Percentiles rank a stretch among this genome's conserved stretches.
Evolutionary conservation across 1,284 basidiomycete genomes (phyloP).

Genomic region (Phaffia rhodozyma): DNA sequence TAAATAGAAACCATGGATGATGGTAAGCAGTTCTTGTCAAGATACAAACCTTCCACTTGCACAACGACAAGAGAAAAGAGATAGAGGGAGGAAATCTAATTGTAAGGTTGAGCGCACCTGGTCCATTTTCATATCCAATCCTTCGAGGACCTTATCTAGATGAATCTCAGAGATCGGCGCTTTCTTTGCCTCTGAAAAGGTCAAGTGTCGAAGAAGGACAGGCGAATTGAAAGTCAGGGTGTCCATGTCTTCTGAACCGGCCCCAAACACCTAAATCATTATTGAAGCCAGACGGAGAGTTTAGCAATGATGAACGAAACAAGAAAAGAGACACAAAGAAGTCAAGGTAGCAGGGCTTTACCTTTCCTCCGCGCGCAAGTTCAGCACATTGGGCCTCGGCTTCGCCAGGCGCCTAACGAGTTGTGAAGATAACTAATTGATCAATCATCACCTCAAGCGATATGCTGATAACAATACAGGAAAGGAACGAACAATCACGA

Average conservation of each 20-base stretch:
- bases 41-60: neutral
- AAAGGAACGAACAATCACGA: constrained; percentile 54
- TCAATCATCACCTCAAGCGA: constrained; percentile 9
- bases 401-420: constrained; percentile 80
- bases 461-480: neutral
- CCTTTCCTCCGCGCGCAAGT: constrained; percentile 86
- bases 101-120: constrained; percentile 43
- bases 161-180: constrained; percentile 92
- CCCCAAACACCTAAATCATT: constrained; percentile 68
- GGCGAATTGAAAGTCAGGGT: constrained; percentile 92
- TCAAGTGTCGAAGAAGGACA: constrained; percentile 85
- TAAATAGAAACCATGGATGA: constrained; percentile 29
- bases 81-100: neutral
- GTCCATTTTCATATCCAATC: constrained; percentile 83
- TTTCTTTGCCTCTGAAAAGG: constrained; percentile 97
- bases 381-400: constrained; percentile 99
- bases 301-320: neutral
- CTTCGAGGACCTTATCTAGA: constrained; percentile 69
- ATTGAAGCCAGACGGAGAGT: neutral
- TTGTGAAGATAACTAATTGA: neutral
- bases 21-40: constrained; percentile 1
- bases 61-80: neutral
- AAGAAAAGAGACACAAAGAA: neutral
- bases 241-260: constrained; percentile 99
- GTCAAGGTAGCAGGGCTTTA: constrained; percentile 27